These are phyloP conservation scores for Nothopassalora personata DNA, from an alignment of 2,329 filamentous ascomycete species.

Conservation along the genomic window DNA sequence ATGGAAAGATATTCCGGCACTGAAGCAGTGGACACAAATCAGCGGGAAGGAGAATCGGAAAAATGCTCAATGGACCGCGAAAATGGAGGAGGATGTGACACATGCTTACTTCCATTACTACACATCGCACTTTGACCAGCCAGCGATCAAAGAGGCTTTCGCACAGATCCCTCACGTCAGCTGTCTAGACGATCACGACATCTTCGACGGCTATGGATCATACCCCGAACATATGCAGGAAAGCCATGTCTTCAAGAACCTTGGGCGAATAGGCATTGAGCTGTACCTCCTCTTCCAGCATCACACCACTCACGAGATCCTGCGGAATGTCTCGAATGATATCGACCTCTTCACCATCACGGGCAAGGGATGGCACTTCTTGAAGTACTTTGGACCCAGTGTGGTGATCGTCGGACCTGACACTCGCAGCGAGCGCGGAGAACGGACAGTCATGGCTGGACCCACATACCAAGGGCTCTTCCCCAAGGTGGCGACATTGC, in stretches of 20 bases:
- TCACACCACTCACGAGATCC: constrained; percentile 88
- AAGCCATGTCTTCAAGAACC: constrained; percentile 96
- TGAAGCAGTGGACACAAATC: constrained; percentile 93
- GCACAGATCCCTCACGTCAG: constrained; percentile 93
- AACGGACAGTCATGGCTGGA: constrained; percentile 86
- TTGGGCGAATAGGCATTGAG: constrained; percentile 87
- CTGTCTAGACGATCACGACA: constrained; percentile 94
- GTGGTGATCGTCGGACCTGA: constrained; percentile 87
- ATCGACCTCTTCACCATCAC: constrained; percentile 93
- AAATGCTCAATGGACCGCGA: constrained; percentile 84
- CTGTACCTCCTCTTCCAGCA: constrained; percentile 99
- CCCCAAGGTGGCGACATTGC: constrained; percentile 85
- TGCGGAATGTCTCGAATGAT: constrained; percentile 83
- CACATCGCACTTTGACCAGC: constrained; percentile 96
- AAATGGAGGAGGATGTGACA: constrained; percentile 89
- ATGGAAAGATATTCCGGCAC: constrained; percentile 89
- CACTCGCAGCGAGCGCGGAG: constrained; percentile 84
- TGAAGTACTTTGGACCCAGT: constrained; percentile 90
- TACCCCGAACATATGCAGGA: constrained; percentile 99
- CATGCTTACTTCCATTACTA: constrained; percentile 99
- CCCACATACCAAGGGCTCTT: constrained; percentile 97
- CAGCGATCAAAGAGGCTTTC: constrained; percentile 88
- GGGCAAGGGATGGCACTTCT: constrained; percentile 96
- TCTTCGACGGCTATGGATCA: constrained; percentile 95
- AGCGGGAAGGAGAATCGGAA: constrained; percentile 90